Percentiles rank a stretch among this genome's conserved stretches.
phyloP scores from a whole-genome alignment of 2,329 filamentous ascomycete species.

The Furcasterigmium sp. region DNA sequence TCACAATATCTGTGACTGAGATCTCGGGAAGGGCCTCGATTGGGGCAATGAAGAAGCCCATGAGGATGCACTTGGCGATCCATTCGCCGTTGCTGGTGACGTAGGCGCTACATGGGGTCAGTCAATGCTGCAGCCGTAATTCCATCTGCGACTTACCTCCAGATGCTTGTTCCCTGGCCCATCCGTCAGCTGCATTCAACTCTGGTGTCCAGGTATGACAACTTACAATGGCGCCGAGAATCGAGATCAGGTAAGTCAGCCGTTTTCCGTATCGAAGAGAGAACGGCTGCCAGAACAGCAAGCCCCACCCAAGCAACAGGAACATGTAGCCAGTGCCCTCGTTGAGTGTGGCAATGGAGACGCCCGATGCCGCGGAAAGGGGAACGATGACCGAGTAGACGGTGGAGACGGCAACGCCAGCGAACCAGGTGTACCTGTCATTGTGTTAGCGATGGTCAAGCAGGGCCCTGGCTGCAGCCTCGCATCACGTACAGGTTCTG shows the following conservation, averaged over 20 bases:
- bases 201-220: too few relatives aligned
- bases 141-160: too few relatives aligned
- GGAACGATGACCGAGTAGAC: conserved; percentile 26
- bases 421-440: conserved; percentile 17
- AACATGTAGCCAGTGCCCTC: conserved; percentile 40
- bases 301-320: conserved; percentile 44
- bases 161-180: too few relatives aligned
- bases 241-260: conserved; percentile 32
- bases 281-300: conserved; percentile 46
- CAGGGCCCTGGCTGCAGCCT: neutral
- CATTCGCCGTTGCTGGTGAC: conserved; percentile 17
- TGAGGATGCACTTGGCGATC: conserved; percentile 20
- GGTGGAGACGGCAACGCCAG: conserved; percentile 20
- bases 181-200: too few relatives aligned
- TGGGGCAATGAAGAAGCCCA: conserved; percentile 19
- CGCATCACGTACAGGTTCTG: neutral
- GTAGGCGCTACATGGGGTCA: conserved; percentile 22
- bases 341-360: conserved; percentile 39
- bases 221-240: neutral
- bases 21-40: conserved; percentile 23
- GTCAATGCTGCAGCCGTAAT: too few relatives aligned
- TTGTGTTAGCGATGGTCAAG: too few relatives aligned
- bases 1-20: conserved; percentile 15
- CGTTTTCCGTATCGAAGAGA: conserved; percentile 47
- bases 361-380: conserved; percentile 22